phyloP scores from a whole-genome alignment of 1,284 basidiomycete genomes.

The Cerrena zonata region DNA sequence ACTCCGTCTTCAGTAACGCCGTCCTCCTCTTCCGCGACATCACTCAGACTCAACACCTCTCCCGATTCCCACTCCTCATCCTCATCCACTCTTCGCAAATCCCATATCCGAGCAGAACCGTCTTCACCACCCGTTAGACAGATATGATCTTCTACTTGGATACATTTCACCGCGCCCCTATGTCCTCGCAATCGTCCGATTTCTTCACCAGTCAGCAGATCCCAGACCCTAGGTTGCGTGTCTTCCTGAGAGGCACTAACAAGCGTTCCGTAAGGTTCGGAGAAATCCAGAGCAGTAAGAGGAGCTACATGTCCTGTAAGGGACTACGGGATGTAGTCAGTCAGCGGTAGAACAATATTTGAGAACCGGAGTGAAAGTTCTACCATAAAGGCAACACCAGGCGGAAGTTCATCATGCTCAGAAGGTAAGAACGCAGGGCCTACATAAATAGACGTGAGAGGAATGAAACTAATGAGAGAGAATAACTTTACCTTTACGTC shows the following conservation, averaged over 20 bases:
- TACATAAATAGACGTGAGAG: conserved; percentile 23
- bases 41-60: conserved; percentile 52
- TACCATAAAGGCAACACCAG: conserved; percentile 95
- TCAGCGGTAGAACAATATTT: conserved; percentile 3
- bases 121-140: conserved; percentile 90
- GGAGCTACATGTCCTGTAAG: conserved; percentile 76
- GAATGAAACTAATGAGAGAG: neutral
- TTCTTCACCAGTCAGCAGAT: conserved; percentile 75
- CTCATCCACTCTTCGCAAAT: conserved; percentile 74
- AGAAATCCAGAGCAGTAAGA: conserved; percentile 88
- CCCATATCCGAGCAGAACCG: conserved; percentile 82
- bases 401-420: conserved; percentile 93
- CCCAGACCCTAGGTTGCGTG: conserved; percentile 80
- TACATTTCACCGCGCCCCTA: conserved; percentile 73
- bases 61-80: conserved; percentile 55
- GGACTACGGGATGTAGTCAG: conserved; percentile 50
- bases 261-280: conserved; percentile 91
- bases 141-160: conserved; percentile 90
- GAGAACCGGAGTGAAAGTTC: conserved; percentile 11
- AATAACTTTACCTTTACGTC: conserved; percentile 59
- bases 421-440: conserved; percentile 94
- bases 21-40: conserved; percentile 59
- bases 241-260: conserved; percentile 84
- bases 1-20: conserved; percentile 26
- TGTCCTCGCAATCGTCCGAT: conserved; percentile 80